Evolutionary conservation across 768 basidiomycete genomes (phyloP).

Genomic region (Mycena amicta): DNA sequence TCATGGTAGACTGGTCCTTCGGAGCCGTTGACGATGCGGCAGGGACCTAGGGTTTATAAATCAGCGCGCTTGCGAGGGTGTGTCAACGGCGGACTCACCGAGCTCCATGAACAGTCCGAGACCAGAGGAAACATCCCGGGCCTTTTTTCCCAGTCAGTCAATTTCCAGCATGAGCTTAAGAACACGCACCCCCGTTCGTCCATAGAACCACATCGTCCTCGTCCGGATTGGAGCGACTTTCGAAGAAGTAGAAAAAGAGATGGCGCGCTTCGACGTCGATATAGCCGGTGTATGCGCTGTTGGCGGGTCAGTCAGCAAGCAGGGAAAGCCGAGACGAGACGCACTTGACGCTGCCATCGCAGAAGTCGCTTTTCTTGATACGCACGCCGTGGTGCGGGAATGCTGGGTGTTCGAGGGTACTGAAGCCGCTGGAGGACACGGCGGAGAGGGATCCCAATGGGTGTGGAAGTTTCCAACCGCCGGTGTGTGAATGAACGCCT

Average conservation of each 20-base stretch:
- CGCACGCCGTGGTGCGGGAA: constrained; percentile 43
- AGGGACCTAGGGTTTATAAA: too few relatives aligned
- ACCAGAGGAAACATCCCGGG: neutral
- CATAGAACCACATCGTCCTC: constrained; percentile 41
- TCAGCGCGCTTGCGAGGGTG: too few relatives aligned
- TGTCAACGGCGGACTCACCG: neutral
- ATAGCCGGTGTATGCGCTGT: constrained; percentile 46
- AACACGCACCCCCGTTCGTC: constrained; percentile 45
- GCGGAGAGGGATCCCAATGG: neutral
- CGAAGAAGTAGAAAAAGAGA: constrained; percentile 56
- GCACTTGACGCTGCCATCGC: constrained; percentile 46
- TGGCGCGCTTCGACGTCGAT: constrained; percentile 47
- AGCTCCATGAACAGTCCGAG: neutral
- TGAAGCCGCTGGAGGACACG: constrained; percentile 11
- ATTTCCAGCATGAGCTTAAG: neutral
- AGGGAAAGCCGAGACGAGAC: neutral
- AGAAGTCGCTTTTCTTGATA: constrained; percentile 47
- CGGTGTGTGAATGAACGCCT: too few relatives aligned
- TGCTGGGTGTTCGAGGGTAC: constrained; percentile 32
- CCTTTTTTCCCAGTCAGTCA: neutral
- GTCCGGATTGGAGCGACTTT: constrained; percentile 44
- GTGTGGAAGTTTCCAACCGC: too few relatives aligned
- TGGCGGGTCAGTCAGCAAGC: too few relatives aligned
- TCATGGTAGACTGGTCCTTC: too few relatives aligned
- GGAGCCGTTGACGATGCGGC: constrained; percentile 41